Evolutionary conservation across 1,139 yeast species (phyloP).

Genomic region (Taiozyma sp.): DNA sequence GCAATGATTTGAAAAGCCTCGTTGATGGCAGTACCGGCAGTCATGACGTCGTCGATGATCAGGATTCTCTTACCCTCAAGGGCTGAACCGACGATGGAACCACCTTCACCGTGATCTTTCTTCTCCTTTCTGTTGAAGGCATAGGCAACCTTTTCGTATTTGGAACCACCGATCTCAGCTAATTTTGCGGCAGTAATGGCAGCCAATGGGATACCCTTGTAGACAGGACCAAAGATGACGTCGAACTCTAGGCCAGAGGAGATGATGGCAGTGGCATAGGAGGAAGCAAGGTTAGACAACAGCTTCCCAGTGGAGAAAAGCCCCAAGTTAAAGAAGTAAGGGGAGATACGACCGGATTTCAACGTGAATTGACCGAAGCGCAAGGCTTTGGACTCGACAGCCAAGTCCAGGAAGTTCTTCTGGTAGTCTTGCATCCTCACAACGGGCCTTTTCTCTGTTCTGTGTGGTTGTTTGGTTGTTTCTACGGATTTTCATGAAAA

Average conservation of each 20-base stretch:
- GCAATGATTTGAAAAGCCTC: constrained; percentile 85
- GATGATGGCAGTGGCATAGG: constrained; percentile 87
- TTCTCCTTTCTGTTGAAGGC: constrained; percentile 86
- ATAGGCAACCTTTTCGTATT: constrained; percentile 61
- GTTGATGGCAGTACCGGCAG: constrained; percentile 97
- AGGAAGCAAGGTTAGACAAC: constrained; percentile 73
- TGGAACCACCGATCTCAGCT: constrained; percentile 83
- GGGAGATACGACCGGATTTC: constrained; percentile 92
- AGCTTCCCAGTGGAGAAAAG: constrained; percentile 78
- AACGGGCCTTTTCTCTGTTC: neutral
- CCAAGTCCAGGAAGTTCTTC: constrained; percentile 69
- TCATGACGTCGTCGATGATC: constrained; percentile 95
- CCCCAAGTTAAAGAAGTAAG: constrained; percentile 96
- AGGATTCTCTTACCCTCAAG: constrained; percentile 68
- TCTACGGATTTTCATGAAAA: neutral
- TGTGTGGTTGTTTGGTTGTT: neutral
- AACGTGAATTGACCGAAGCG: constrained; percentile 85
- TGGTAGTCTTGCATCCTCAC: constrained; percentile 43
- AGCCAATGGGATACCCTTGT: constrained; percentile 94
- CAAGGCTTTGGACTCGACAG: constrained; percentile 76
- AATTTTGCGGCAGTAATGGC: constrained; percentile 90
- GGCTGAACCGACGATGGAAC: constrained; percentile 82
- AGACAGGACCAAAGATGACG: constrained; percentile 94
- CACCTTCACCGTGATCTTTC: constrained; percentile 99
- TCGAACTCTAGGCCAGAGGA: constrained; percentile 81